Conservation (phyloP, 2,329 filamentous ascomycete species). For the Fusarium nisikadoi region DNA sequence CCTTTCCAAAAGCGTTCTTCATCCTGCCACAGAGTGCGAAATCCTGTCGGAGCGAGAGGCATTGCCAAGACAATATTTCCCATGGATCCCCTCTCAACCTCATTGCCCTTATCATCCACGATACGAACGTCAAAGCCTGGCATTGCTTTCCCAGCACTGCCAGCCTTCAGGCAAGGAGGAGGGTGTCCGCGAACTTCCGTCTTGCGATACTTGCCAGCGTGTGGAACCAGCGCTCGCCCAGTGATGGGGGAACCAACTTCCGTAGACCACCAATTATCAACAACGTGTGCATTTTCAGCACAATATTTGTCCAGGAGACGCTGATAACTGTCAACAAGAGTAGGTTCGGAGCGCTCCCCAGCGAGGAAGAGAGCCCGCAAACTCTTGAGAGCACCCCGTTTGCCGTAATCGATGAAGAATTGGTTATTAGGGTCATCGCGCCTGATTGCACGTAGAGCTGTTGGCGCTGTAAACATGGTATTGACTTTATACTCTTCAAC, state of each 20-base stretch:
- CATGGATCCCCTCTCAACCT: slow-evolving; percentile 78
- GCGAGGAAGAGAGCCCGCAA: slow-evolving; percentile 84
- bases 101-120: slow-evolving; percentile 82
- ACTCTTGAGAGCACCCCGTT: slow-evolving; percentile 75
- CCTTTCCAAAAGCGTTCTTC: slow-evolving; percentile 86
- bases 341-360: slow-evolving; percentile 89
- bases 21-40: slow-evolving; percentile 87
- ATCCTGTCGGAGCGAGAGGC: slow-evolving; percentile 86
- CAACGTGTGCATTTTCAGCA: slow-evolving; percentile 65
- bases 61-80: slow-evolving; percentile 90
- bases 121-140: slow-evolving; percentile 89
- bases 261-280: slow-evolving; percentile 72
- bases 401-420: slow-evolving; percentile 70
- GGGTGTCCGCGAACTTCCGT: slow-evolving; percentile 53
- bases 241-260: slow-evolving; percentile 69
- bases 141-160: slow-evolving; percentile 90
- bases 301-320: slow-evolving; percentile 74
- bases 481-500: slow-evolving; percentile 88
- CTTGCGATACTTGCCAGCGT: slow-evolving; percentile 65
- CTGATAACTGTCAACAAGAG: slow-evolving; percentile 85
- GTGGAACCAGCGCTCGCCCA: slow-evolving; percentile 65
- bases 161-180: slow-evolving; percentile 75
- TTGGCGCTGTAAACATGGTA: slow-evolving; percentile 86
- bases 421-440: slow-evolving; percentile 83
- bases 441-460: slow-evolving; percentile 85